These are phyloP conservation scores for Trichosporon ovoides DNA, from an alignment of 1,284 basidiomycete species.

Conservation along the genomic window DNA sequence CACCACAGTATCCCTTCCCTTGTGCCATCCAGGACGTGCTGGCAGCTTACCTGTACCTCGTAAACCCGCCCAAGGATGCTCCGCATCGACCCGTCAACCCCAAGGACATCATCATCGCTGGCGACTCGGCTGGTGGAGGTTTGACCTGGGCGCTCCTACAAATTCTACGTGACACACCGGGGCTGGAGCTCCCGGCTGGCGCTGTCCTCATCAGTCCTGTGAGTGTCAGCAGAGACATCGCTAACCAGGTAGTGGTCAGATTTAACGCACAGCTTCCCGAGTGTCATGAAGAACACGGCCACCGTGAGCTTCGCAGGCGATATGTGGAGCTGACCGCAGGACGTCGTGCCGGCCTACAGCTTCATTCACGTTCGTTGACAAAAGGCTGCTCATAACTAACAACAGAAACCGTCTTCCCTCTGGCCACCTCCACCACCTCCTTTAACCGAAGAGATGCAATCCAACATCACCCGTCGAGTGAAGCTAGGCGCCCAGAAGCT, in stretches of 20 bases:
- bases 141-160: conserved; percentile 78
- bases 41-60: conserved; percentile 72
- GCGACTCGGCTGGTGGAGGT: conserved; percentile 93
- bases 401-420: conserved; percentile 75
- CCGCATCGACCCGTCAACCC: conserved; percentile 75
- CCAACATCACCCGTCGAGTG: conserved; percentile 59
- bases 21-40: conserved; percentile 84
- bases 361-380: conserved; percentile 44
- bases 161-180: conserved; percentile 72
- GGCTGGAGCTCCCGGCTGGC: conserved; percentile 76
- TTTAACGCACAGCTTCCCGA: conserved; percentile 89
- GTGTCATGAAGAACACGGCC: conserved; percentile 70
- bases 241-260: conserved; percentile 56
- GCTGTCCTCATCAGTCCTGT: conserved; percentile 73
- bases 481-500: conserved; percentile 51
- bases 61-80: conserved; percentile 64
- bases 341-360: conserved; percentile 59
- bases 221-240: conserved; percentile 4
- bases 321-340: conserved; percentile 50
- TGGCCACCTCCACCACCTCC: conserved; percentile 87
- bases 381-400: conserved; percentile 3
- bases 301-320: conserved; percentile 57
- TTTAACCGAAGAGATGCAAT: conserved; percentile 60
- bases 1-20: conserved; percentile 94
- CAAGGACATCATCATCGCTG: conserved; percentile 69